Evolutionary conservation across 2,329 filamentous ascomycete genomes (phyloP), one percentile per base, ranked within the genome.

Genomic region (Blumeriella jaapii): DNA sequence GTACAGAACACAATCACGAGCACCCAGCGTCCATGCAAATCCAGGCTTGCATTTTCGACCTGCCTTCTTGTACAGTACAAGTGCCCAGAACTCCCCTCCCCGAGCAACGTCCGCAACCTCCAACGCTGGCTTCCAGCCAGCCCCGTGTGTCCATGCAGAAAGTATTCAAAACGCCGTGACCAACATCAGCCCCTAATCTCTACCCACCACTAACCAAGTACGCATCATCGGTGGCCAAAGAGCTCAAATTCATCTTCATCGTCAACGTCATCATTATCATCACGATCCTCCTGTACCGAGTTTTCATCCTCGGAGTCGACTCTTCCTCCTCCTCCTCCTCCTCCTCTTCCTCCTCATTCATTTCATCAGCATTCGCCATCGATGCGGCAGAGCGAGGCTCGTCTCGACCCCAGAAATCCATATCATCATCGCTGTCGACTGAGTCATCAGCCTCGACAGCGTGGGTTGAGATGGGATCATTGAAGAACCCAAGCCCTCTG

Each of bases 221-320:
- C 3, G 7, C 12, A 13, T 14, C n/a, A 27, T 27, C 25, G 25
- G 15, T 27, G 25, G 4, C 25, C 25, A 12, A 27, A 27, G 43
- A 71, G 59, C 39, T 65, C 62, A 47, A 69, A 67, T 19, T 55
- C 48, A 49, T 70, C 64, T 37, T 59, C 57, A 35, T 65, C 61
- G 6, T 65, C 61, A 11, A 64, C 63, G 17, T 58, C 61, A 18
- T 59, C 59, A 15, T 61, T 60, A 8, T 57, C 58, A 6, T 58
- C 60, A 29, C 55, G 55, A 24, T 54, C 53, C 39, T 54, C 52
- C 39, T 45, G 45, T 6, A 31, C 30, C 15, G 51, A 54, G 31
- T 53, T 49, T 9, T 74, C 68, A 33, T 67, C 62, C n/a, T n/a
- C n/a, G n/a, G n/a, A n/a, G n/a, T n/a, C 26, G 44, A 45, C 3